Evolutionary conservation across 768 basidiomycete species (phyloP).

Genomic region (Pleurotus ostreatus): DNA sequence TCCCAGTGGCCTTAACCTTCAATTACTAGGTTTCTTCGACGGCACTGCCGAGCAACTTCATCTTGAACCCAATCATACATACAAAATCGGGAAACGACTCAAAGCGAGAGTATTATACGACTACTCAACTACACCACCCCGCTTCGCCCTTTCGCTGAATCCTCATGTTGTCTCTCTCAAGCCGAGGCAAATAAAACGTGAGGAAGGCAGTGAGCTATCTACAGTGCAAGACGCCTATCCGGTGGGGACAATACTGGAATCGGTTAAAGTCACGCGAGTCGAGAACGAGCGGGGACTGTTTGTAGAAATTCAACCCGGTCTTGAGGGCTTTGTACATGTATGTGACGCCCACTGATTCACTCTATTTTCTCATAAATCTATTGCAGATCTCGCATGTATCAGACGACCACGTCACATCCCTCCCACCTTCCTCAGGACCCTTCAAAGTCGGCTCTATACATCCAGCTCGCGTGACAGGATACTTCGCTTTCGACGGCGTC

Average conservation of each 20-base stretch:
- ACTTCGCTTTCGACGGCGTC: conserved; percentile 81
- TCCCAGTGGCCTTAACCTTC: conserved; percentile 76
- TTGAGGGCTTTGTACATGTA: conserved; percentile 87
- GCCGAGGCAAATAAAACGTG: conserved; percentile 28
- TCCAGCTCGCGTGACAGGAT: conserved; percentile 82
- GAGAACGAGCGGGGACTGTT: conserved; percentile 82
- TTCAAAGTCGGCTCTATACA: conserved; percentile 82
- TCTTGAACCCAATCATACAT: conserved; percentile 44
- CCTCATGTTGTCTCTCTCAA: conserved; percentile 65
- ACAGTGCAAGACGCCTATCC: conserved; percentile 58
- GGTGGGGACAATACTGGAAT: conserved; percentile 68
- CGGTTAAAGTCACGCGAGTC: conserved; percentile 67
- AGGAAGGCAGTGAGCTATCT: conserved; percentile 13
- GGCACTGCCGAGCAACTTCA: conserved; percentile 87
- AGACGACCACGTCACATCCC: conserved; percentile 83
- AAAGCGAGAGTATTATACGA: conserved; percentile 85
- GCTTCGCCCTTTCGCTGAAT: conserved; percentile 76
- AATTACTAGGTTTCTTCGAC: conserved; percentile 88
- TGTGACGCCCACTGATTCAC: conserved; percentile 23
- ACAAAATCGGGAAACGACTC: conserved; percentile 70
- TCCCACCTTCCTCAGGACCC: conserved; percentile 66
- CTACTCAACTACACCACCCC: conserved; percentile 69
- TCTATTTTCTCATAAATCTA: conserved; percentile 4
- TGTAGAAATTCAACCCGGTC: conserved; percentile 56
- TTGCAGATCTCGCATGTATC: conserved; percentile 88